phyloP scores from a whole-genome alignment of 352 stramenopile species.

The Globisporangium nodosum region DNA sequence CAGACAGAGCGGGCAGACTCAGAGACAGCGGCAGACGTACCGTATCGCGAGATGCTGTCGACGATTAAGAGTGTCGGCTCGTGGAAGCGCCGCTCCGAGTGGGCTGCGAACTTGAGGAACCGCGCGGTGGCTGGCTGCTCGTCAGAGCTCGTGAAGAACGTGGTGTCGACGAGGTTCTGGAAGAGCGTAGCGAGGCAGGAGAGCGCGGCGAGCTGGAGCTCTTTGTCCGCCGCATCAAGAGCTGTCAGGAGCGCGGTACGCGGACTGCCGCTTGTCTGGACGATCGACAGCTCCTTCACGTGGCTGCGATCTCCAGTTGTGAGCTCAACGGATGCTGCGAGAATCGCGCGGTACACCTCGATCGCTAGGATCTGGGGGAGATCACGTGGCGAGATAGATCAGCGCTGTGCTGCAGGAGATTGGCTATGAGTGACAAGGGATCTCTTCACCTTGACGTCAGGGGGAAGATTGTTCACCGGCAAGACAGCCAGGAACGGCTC shows the following conservation, averaged over 20 bases:
- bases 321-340: slow-evolving; percentile 13
- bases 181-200: slow-evolving; percentile 28
- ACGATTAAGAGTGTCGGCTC: slow-evolving; percentile 33
- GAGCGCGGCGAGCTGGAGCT: slow-evolving; percentile 31
- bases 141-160: slow-evolving; percentile 28
- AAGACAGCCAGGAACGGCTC: slow-evolving; percentile 26
- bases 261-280: slow-evolving; percentile 31
- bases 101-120: slow-evolving; percentile 21
- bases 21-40: slow-evolving; percentile 12
- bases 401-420: too few relatives aligned
- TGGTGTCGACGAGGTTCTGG: slow-evolving; percentile 1
- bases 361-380: slow-evolving; percentile 16
- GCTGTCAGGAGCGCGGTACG: slow-evolving; percentile 21
- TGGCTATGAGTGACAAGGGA: too few relatives aligned
- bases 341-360: slow-evolving; percentile 17
- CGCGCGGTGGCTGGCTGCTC: slow-evolving; percentile 16
- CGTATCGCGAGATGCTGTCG: slow-evolving; percentile 40
- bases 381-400: too few relatives aligned
- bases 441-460: slow-evolving; percentile 9
- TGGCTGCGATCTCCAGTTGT: background rate
- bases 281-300: slow-evolving; percentile 10
- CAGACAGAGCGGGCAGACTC: background rate
- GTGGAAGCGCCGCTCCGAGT: slow-evolving; percentile 37
- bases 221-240: slow-evolving; percentile 18
- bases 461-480: background rate